A percentile compares a stretch with the other conserved stretches of the same genome.
Conservation (phyloP, 2,329 filamentous ascomycete species). For the Hypomyces rosellus region DNA sequence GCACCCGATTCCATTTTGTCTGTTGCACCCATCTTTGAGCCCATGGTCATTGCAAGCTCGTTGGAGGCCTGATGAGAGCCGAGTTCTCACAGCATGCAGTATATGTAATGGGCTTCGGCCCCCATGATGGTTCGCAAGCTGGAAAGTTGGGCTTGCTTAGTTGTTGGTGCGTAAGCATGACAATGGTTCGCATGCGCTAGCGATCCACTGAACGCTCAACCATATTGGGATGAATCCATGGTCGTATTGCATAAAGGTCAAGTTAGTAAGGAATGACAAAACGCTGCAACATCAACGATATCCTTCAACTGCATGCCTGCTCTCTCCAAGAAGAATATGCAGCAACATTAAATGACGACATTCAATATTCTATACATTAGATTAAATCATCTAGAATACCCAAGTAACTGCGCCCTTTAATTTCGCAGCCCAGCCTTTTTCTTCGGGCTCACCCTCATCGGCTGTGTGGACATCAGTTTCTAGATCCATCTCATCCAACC, state of each 20-base stretch:
- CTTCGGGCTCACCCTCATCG: slow-evolving; percentile 21
- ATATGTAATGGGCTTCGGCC: not conserved
- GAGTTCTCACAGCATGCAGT: not conserved
- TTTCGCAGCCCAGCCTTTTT: slow-evolving; percentile 42
- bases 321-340: too few relatives aligned
- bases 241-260: too few relatives aligned
- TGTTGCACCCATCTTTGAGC: too few relatives aligned
- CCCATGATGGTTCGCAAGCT: too few relatives aligned
- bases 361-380: not conserved
- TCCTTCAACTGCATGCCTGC: too few relatives aligned
- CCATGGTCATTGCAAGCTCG: not conserved
- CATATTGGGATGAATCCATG: too few relatives aligned
- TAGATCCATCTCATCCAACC: slow-evolving; percentile 56
- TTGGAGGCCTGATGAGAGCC: too few relatives aligned
- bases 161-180: slow-evolving; percentile 6
- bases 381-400: slow-evolving; percentile 21
- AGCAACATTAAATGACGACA: not conserved
- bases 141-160: too few relatives aligned
- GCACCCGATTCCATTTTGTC: too few relatives aligned
- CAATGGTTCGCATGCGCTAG: not conserved
- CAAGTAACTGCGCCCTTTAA: slow-evolving; percentile 25
- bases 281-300: too few relatives aligned
- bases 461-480: slow-evolving; percentile 53
- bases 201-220: too few relatives aligned
- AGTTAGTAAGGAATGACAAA: too few relatives aligned